A percentile compares a stretch with the other conserved stretches of the same genome.
phyloP scores from a whole-genome alignment of 805 yeast genomes.

The Barnettozyma salicaria region DNA sequence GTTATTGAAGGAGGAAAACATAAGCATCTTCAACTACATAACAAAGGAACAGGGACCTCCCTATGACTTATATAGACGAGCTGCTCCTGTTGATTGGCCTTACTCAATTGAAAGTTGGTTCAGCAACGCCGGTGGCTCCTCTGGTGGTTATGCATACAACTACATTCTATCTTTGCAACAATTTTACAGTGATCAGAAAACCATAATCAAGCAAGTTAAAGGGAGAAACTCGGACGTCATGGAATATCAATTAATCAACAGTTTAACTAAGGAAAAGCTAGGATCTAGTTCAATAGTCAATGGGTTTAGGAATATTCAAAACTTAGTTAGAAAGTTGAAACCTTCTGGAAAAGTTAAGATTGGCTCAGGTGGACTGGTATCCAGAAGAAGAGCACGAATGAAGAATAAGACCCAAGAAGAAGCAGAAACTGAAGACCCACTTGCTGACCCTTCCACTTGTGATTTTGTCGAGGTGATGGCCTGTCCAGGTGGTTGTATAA shows the following conservation, averaged over 20 bases:
- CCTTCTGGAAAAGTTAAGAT: slow-evolving; percentile 23
- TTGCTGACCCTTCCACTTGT: slow-evolving; percentile 58
- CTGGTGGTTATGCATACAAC: slow-evolving; percentile 85
- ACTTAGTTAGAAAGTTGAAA: slow-evolving; percentile 71
- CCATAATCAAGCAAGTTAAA: slow-evolving; percentile 34
- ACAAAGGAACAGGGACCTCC: slow-evolving; percentile 15
- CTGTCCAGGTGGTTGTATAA: slow-evolving; percentile 95
- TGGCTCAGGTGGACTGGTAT: slow-evolving; percentile 25
- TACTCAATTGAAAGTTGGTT: slow-evolving; percentile 56
- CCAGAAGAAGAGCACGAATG: slow-evolving; percentile 21
- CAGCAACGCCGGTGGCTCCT: slow-evolving; percentile 69
- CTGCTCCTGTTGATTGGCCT: slow-evolving; percentile 63
- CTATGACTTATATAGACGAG: slow-evolving; percentile 23
- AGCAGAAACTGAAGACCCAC: slow-evolving; percentile 13
- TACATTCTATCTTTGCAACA: slow-evolving; percentile 43
- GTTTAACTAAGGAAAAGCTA: slow-evolving; percentile 33
- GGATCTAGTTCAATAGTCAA: slow-evolving; percentile 65
- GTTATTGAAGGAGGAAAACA: slow-evolving; percentile 50
- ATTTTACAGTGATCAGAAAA: slow-evolving; percentile 16
- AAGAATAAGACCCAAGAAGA: not conserved
- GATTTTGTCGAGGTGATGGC: slow-evolving; percentile 96
- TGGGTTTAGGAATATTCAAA: slow-evolving; percentile 93
- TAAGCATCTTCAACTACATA: slow-evolving; percentile 30
- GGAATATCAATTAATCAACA: slow-evolving; percentile 54
- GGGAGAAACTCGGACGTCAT: slow-evolving; percentile 71